phyloP scores from a whole-genome alignment of 306 rosid species.

The Sphenostylis stenocarpa region DNA sequence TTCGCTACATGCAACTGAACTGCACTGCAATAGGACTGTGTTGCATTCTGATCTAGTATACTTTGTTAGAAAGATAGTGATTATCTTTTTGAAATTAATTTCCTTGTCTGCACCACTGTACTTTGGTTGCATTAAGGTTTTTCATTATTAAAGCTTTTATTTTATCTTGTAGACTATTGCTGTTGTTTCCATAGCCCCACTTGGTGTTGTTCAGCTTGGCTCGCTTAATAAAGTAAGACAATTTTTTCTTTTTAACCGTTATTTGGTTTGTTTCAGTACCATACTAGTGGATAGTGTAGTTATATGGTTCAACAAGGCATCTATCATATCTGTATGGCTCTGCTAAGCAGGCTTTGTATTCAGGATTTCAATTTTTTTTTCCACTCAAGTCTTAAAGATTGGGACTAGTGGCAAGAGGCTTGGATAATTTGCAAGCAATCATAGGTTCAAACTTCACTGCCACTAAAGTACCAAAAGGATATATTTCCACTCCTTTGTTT shows the following conservation, averaged over 20 bases:
- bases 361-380: conserved; percentile 1
- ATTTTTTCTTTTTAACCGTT: conserved; percentile 21
- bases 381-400: neutral
- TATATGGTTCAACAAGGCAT: conserved; percentile 24
- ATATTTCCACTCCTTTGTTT: conserved; percentile 8
- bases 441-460: neutral
- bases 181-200: conserved; percentile 76
- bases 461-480: neutral
- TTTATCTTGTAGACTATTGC: conserved; percentile 71
- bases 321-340: conserved; percentile 1
- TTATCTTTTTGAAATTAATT: conserved; percentile 17
- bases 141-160: conserved; percentile 21
- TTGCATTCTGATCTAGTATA: neutral
- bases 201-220: conserved; percentile 94
- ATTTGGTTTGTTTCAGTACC: conserved; percentile 21
- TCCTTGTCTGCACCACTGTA: conserved; percentile 14
- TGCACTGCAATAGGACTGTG: neutral
- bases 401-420: neutral
- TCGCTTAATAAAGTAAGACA: conserved; percentile 72
- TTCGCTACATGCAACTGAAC: conserved; percentile 22
- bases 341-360: neutral
- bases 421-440: neutral
- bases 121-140: neutral
- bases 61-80: conserved; percentile 11
- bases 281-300: conserved; percentile 27